A percentile compares a stretch with the other conserved stretches of the same genome.
Conservation (phyloP, 2,329 filamentous ascomycete genomes). For the Fulvia fulva region DNA sequence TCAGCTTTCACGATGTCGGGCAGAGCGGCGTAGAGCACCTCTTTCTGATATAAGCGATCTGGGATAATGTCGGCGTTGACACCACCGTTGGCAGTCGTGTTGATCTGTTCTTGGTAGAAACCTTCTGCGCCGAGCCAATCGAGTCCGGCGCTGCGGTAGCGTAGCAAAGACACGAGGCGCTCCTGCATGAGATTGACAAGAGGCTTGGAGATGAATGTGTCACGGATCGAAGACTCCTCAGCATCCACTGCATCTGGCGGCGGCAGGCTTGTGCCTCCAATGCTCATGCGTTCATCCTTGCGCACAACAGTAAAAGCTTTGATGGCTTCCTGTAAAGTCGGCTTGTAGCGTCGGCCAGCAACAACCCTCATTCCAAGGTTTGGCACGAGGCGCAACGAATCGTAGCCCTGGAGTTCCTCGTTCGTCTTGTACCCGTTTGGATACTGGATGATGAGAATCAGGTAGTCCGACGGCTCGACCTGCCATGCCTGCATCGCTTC, state of each 20-base stretch:
- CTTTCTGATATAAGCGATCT: constrained; percentile 37
- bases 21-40: constrained; percentile 33
- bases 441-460: constrained; percentile 69
- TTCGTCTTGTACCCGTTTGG: constrained; percentile 58
- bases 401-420: constrained; percentile 48
- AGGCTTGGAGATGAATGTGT: constrained; percentile 68
- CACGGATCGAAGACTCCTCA: constrained; percentile 40
- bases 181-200: constrained; percentile 65
- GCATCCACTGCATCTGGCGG: constrained; percentile 27
- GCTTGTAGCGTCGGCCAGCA: constrained; percentile 69
- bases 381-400: constrained; percentile 34
- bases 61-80: constrained; percentile 29
- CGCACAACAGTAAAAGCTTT: constrained; percentile 47
- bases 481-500: constrained; percentile 77
- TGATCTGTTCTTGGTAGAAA: constrained; percentile 43
- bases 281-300: constrained; percentile 19
- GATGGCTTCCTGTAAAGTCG: constrained; percentile 53
- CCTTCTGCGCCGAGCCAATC: constrained; percentile 67
- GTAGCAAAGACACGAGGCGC: constrained; percentile 60
- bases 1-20: constrained; percentile 49
- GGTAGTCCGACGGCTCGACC: constrained; percentile 61
- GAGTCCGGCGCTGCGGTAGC: constrained; percentile 53
- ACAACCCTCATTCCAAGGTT: constrained; percentile 63
- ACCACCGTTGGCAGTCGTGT: constrained; percentile 2
- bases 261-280: constrained; percentile 10